These are phyloP conservation scores for Debaryomycetaceae sp. DNA, from an alignment of 1,139 yeast genomes.

Conservation along the genomic window DNA sequence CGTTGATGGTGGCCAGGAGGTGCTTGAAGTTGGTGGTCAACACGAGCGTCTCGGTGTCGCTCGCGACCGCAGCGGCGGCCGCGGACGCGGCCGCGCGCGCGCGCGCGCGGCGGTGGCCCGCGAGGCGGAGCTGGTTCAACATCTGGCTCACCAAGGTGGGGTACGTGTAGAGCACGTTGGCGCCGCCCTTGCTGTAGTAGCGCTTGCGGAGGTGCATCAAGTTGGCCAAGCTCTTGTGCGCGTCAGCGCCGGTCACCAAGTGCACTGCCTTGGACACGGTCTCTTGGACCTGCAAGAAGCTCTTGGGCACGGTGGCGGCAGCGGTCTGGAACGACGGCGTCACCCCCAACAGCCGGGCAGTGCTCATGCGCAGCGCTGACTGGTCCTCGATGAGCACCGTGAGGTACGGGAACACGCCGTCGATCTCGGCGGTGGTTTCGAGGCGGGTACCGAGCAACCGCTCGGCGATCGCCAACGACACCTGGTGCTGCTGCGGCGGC, in stretches of 20 bases:
- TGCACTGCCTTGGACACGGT: constrained; percentile 69
- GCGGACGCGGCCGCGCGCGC: too few relatives aligned
- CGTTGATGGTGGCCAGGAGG: constrained; percentile 67
- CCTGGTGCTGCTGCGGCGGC: constrained; percentile 29
- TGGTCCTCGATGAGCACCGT: constrained; percentile 33
- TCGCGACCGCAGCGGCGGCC: too few relatives aligned
- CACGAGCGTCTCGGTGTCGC: constrained; percentile 24
- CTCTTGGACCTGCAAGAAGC: constrained; percentile 55
- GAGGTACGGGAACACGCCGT: constrained; percentile 41
- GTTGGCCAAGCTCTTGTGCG: constrained; percentile 50
- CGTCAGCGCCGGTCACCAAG: constrained; percentile 43
- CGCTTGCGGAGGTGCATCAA: constrained; percentile 54
- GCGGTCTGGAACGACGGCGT: constrained; percentile 28
- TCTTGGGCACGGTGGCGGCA: constrained; percentile 23
- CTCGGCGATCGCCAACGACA: constrained; percentile 40
- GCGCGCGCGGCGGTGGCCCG: constrained; percentile 26
- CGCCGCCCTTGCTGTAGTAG: constrained; percentile 50
- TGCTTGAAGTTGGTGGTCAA: constrained; percentile 62
- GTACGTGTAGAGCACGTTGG: constrained; percentile 58
- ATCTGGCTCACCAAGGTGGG: constrained; percentile 68
- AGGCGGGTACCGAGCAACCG: constrained; percentile 22
- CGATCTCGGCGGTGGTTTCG: constrained; percentile 26
- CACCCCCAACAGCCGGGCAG: constrained; percentile 37
- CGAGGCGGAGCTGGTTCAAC: constrained; percentile 55
- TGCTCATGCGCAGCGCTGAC: constrained; percentile 18